Conservation (phyloP, 352 stramenopile genomes). For the Pythium rhizo-oryzae region DNA sequence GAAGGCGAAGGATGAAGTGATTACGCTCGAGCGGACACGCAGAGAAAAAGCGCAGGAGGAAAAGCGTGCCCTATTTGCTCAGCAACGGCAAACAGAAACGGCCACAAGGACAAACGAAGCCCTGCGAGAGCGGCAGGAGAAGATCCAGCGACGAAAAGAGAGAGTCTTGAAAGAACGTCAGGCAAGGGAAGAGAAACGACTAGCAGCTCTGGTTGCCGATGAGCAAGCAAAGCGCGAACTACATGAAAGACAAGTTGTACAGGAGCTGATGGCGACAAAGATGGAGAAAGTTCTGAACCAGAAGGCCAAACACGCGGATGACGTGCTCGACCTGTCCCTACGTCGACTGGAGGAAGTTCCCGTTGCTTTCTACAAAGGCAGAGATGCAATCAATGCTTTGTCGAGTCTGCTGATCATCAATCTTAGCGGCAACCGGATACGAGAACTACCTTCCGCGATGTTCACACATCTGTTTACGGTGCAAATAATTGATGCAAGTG, state of each 20-base stretch:
- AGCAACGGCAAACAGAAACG: slow-evolving; percentile 54
- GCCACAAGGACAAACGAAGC: slow-evolving; percentile 61
- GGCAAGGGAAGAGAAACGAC: slow-evolving; percentile 51
- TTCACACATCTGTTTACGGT: slow-evolving; percentile 67
- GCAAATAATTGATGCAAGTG: slow-evolving; percentile 54
- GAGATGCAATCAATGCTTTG: slow-evolving; percentile 50
- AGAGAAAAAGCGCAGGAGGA: slow-evolving; percentile 51
- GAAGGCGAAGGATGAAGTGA: slow-evolving; percentile 56
- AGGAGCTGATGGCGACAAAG: slow-evolving; percentile 59
- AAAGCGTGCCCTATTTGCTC: slow-evolving; percentile 42
- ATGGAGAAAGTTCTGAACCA: slow-evolving; percentile 50
- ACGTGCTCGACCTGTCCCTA: slow-evolving; percentile 47
- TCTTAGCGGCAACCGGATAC: slow-evolving; percentile 56
- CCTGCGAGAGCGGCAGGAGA: slow-evolving; percentile 63
- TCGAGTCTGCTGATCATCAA: slow-evolving; percentile 72
- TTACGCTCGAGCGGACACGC: slow-evolving; percentile 48
- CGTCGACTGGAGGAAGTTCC: slow-evolving; percentile 46
- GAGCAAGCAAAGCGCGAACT: slow-evolving; percentile 47
- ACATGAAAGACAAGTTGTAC: slow-evolving; percentile 51
- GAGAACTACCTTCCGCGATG: slow-evolving; percentile 42
- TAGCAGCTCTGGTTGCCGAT: slow-evolving; percentile 40
- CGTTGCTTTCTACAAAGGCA: slow-evolving; percentile 46
- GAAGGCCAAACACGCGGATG: slow-evolving; percentile 59
- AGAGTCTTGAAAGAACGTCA: slow-evolving; percentile 61
- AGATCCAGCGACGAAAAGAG: slow-evolving; percentile 61